phyloP scores from a whole-genome alignment of 164 flowering plant genomes.

The Paratinospora sagittata region DNA sequence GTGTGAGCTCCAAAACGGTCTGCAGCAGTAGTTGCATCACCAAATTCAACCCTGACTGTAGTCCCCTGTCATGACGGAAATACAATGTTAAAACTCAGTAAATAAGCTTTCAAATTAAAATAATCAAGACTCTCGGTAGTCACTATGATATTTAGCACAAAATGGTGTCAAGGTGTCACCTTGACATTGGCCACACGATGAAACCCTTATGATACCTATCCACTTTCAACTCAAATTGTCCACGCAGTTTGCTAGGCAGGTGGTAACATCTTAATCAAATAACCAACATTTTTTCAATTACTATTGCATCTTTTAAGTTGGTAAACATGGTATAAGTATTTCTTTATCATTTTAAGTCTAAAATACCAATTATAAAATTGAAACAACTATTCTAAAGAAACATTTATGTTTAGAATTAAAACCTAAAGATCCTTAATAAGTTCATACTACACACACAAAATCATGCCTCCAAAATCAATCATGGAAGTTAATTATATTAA shows the following conservation, averaged over 20 bases:
- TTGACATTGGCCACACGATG: background rate
- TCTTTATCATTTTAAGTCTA: no score
- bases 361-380: no score
- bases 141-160: background rate
- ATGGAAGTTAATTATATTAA: no score
- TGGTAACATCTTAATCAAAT: no score
- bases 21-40: conserved; percentile 69
- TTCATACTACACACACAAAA: no score
- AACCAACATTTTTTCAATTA: no score
- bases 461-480: no score
- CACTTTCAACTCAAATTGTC: background rate
- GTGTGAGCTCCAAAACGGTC: conserved; percentile 58
- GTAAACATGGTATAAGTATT: no score
- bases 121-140: background rate
- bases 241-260: background rate
- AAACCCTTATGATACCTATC: background rate
- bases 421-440: no score
- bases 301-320: no score
- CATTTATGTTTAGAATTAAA: no score
- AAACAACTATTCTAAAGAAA: no score
- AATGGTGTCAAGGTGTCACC: background rate
- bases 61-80: conserved; percentile 57
- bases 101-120: background rate
- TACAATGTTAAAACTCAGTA: background rate
- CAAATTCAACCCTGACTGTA: conserved; percentile 86